A percentile compares a stretch with the other conserved stretches of the same genome.
Evolutionary conservation across 2,329 filamentous ascomycete genomes (phyloP).

Genomic region (Diaporthe sp.): DNA sequence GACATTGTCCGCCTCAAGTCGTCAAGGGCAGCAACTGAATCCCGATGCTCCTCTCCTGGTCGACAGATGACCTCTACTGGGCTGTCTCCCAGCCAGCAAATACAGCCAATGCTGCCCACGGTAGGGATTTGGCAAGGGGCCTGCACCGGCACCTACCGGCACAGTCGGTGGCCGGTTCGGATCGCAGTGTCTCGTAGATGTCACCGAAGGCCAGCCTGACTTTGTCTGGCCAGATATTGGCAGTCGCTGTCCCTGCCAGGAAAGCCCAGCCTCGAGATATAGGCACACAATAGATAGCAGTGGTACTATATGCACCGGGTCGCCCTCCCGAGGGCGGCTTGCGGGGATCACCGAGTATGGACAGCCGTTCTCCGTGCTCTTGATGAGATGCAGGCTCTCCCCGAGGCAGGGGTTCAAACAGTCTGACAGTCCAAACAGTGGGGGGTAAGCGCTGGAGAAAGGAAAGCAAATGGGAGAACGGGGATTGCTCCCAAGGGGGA

Average conservation of each 20-base stretch:
- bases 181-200: background rate
- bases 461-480: no score
- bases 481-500: background rate
- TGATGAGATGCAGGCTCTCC: background rate
- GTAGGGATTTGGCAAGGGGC: background rate
- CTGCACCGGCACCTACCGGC: no score
- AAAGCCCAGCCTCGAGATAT: no score
- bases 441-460: background rate
- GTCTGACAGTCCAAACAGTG: background rate
- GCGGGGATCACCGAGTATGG: background rate
- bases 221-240: background rate
- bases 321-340: background rate
- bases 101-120: background rate
- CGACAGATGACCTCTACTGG: background rate
- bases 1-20: background rate
- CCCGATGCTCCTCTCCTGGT: background rate
- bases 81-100: background rate
- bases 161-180: background rate
- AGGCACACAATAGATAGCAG: background rate
- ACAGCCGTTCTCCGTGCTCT: background rate
- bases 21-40: background rate
- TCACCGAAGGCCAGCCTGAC: background rate
- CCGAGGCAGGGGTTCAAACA: background rate
- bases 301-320: background rate
- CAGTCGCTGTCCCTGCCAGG: background rate